Evolutionary conservation across 768 basidiomycete species (phyloP), one percentile per base, ranked within the genome.

Genomic region (Boletus reticulatus): DNA sequence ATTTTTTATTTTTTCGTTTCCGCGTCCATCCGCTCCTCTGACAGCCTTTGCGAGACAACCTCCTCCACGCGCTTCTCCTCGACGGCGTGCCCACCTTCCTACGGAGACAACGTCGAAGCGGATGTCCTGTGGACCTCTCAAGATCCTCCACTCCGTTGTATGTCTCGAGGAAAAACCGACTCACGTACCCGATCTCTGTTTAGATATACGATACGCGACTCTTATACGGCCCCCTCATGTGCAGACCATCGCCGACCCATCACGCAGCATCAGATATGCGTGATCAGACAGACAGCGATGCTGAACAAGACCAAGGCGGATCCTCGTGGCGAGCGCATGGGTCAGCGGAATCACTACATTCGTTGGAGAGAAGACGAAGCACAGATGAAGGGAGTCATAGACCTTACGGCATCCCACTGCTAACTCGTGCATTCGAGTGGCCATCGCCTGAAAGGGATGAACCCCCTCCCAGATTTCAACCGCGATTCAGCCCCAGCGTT

Each of bases 291-390:
- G 66, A 65, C 22, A 60, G 73, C 60, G 79, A 81, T 55, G 71
- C 69, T 10, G 82, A 81, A 58, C 73, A 78, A 37, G 78, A 80
- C 8, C 70, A 75, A 16, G 77, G 75, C 1, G 75, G 73, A 29
- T 78, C 79, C n/a, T 67, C 75, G 57, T 59, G 64, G 56, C 68
- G 58, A 37, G 52, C 38, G 34, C 61, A 61, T 22, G 56, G 42
- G 38, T 32, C 58, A 32, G n/a, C 51, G 29, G 68, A 59, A n/a
- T 31, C 46, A 36, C 41, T 31, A 20, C 50, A 19, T 51, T 12
- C 48, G 17, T 17, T 37, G 41, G 59, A 59, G 44, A 55, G 60
- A 59, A 53, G 61, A 14, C 47, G 60, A 60, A 67, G 57, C 32
- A 60, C 37, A 20, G 59, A 62, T n/a, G 59, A 63, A 34, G 60